Evolutionary conservation across 129 eudicot species (phyloP).

Genomic region (Deinandra increscens): DNA sequence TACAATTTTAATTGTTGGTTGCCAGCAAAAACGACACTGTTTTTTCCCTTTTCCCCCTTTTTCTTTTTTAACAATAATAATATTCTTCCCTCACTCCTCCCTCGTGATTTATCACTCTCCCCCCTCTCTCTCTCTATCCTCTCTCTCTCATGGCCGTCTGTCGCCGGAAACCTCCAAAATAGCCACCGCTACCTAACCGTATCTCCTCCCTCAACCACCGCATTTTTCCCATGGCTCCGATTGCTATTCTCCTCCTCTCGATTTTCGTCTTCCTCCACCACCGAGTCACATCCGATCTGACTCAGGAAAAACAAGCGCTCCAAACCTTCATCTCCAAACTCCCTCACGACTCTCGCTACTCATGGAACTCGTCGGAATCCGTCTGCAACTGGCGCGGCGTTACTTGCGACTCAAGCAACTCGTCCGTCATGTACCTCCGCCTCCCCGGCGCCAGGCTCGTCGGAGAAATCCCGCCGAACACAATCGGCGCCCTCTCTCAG

Average conservation of each 20-base stretch:
- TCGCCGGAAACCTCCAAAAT: slow-evolving; percentile 40
- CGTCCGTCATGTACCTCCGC: slow-evolving; percentile 56
- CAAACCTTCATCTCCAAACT: slow-evolving; percentile 52
- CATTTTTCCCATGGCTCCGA: slow-evolving; percentile 21
- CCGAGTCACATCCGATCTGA: slow-evolving; percentile 54
- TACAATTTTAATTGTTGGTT: background rate
- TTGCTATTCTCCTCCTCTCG: slow-evolving; percentile 1
- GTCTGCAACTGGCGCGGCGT: slow-evolving; percentile 85
- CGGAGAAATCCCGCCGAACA: slow-evolving; percentile 58
- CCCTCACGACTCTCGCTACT: slow-evolving; percentile 62
- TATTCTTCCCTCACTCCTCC: background rate
- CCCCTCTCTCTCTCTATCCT: slow-evolving; percentile 20
- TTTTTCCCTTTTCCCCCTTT: background rate
- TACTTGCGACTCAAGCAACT: slow-evolving; percentile 48
- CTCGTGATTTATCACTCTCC: slow-evolving; percentile 16
- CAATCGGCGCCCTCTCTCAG: slow-evolving; percentile 52
- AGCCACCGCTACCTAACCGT: background rate
- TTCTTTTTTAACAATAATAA: background rate
- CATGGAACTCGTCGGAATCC: slow-evolving; percentile 59
- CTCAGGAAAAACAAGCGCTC: slow-evolving; percentile 72
- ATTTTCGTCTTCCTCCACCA: slow-evolving; percentile 8
- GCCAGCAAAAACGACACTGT: slow-evolving; percentile 13
- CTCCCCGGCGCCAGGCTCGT: slow-evolving; percentile 79
- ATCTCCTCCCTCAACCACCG: background rate
- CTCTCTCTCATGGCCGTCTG: slow-evolving; percentile 25